Conservation (phyloP, 2,329 filamentous ascomycete genomes). For the Penicillium occitanis region DNA sequence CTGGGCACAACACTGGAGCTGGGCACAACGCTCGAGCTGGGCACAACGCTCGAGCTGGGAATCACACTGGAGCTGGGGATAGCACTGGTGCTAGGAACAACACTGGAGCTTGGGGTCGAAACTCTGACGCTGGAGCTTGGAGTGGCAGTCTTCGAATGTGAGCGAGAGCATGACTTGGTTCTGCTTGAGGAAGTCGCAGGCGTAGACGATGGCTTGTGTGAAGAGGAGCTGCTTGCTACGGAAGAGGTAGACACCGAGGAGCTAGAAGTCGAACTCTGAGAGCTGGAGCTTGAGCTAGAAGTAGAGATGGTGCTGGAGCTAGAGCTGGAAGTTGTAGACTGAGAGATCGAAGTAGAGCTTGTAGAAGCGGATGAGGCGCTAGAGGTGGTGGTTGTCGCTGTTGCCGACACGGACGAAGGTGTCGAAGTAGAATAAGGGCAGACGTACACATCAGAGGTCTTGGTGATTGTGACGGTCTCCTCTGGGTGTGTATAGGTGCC, state of each 20-base stretch:
- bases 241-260: not conserved
- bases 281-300: conserved; percentile 26
- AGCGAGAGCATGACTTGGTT: not conserved
- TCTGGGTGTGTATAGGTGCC: conserved; percentile 72
- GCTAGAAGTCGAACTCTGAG: not conserved
- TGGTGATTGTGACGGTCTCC: conserved; percentile 65
- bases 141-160: not conserved
- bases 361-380: not conserved
- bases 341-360: conserved; percentile 21
- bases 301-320: conserved; percentile 21
- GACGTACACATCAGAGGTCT: conserved; percentile 66
- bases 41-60: not conserved
- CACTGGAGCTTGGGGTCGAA: not conserved
- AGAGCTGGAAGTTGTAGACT: conserved; percentile 28
- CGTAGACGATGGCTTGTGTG: not conserved
- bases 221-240: not conserved
- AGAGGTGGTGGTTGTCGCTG: conserved; percentile 23
- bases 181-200: not conserved
- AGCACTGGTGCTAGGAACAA: not conserved
- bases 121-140: not conserved
- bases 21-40: not conserved
- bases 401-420: conserved; percentile 30
- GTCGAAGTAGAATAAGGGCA: conserved; percentile 63
- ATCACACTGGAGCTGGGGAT: not conserved
- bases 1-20: not conserved